A percentile compares a stretch with the other conserved stretches of the same genome.
These are phyloP conservation scores for Tilletia caries DNA, from an alignment of 1,284 basidiomycete species.

Conservation along the genomic window DNA sequence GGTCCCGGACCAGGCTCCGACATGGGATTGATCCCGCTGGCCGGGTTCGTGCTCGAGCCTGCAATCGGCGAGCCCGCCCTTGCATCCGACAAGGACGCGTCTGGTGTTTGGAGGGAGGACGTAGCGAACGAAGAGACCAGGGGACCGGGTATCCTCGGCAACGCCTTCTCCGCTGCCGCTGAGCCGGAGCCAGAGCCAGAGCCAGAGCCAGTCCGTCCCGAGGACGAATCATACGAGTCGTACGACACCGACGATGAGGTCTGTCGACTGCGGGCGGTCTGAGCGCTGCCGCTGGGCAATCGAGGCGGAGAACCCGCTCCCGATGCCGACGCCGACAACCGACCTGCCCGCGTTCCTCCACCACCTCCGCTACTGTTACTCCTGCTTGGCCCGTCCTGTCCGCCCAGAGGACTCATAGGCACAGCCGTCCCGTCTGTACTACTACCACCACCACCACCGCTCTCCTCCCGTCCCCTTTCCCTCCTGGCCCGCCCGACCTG, in stretches of 20 bases:
- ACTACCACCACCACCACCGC: background rate
- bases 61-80: no score
- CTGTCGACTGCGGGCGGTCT: background rate
- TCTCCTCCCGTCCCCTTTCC: conserved; percentile 3
- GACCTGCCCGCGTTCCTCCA: no score
- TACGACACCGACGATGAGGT: conserved; percentile 20
- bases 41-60: background rate
- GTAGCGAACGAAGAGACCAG: background rate
- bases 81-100: background rate
- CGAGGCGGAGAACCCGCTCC: no score
- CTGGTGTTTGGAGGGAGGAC: background rate
- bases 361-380: no score
- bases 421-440: no score
- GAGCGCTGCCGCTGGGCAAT: no score
- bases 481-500: conserved; percentile 59
- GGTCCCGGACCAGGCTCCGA: background rate
- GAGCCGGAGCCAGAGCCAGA: background rate
- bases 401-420: no score
- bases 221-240: background rate
- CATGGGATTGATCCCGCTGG: conserved; percentile 6
- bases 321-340: no score
- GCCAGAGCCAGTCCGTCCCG: no score
- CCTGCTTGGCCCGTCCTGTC: no score
- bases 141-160: background rate
- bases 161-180: conserved; percentile 1